Evolutionary conservation across 371 early-diverging fungal genomes (phyloP).

Genomic region (Actinomortierella ambigua): DNA sequence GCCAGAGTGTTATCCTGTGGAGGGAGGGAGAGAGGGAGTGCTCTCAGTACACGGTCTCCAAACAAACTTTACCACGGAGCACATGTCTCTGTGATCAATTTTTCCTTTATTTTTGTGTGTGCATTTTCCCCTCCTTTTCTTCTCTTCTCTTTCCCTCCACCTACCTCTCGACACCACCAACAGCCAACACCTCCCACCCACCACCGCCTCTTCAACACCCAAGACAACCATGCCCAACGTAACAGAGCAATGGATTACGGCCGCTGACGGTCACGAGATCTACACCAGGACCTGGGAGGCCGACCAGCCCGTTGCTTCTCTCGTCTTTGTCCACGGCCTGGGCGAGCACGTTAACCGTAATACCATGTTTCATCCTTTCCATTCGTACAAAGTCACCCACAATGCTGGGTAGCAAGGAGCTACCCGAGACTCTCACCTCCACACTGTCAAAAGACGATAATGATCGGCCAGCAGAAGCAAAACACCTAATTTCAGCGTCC

Average conservation of each 20-base stretch:
- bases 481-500: too few species aligned
- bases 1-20: too few species aligned
- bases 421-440: too few species aligned
- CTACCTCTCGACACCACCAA: background rate
- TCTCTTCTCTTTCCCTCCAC: background rate
- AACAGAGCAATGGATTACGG: conserved; percentile 39
- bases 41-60: too few species aligned
- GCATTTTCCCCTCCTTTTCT: background rate
- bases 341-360: conserved; percentile 67
- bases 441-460: too few species aligned
- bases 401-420: too few species aligned
- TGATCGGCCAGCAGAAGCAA: too few species aligned
- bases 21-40: too few species aligned
- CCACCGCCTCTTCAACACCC: too few species aligned
- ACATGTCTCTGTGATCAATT: background rate
- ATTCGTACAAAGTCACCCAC: too few species aligned
- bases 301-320: conserved; percentile 24
- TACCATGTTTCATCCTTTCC: background rate
- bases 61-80: background rate
- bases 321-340: conserved; percentile 69
- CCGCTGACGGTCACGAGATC: conserved; percentile 36
- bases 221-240: conserved; percentile 15
- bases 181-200: conserved; percentile 1
- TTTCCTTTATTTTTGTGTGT: too few species aligned
- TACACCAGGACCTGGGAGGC: conserved; percentile 43